These are phyloP conservation scores for Penstemon davidsonii DNA, from an alignment of 257 asterid species.

Conservation along the genomic window DNA sequence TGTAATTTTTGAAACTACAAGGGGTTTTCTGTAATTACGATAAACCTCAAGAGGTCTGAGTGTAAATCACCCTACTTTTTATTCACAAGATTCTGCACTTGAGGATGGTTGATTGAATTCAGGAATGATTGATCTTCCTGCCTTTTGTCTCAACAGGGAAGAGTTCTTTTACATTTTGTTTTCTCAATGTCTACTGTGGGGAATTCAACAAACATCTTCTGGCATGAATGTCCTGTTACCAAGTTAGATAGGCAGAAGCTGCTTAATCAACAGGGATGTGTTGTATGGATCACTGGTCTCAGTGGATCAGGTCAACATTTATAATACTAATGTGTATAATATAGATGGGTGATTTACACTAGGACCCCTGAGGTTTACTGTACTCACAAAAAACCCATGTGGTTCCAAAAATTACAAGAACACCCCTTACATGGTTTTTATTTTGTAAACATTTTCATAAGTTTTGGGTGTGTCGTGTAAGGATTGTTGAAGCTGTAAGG, in stretches of 20 bases:
- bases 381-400: too few relatives aligned
- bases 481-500: too few relatives aligned
- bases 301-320: constrained; percentile 83
- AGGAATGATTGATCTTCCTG: constrained; percentile 21
- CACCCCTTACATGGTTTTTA: too few relatives aligned
- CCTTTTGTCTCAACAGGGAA: constrained; percentile 34
- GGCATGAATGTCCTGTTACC: constrained; percentile 87
- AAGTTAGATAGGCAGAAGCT: constrained; percentile 77
- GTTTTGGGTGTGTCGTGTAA: too few relatives aligned
- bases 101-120: constrained; percentile 12
- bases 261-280: constrained; percentile 88
- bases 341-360: too few relatives aligned
- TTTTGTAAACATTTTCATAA: too few relatives aligned
- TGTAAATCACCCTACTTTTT: not conserved
- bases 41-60: too few relatives aligned
- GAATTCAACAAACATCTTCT: constrained; percentile 78
- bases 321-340: too few relatives aligned
- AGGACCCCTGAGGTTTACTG: too few relatives aligned
- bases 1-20: too few relatives aligned
- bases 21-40: too few relatives aligned
- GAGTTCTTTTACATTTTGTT: not conserved
- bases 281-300: constrained; percentile 97
- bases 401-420: too few relatives aligned
- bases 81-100: not conserved
- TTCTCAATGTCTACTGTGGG: constrained; percentile 66